Base-by-base conservation (phyloP, 805 yeast species). In the Candida qinlingensis region DNA sequence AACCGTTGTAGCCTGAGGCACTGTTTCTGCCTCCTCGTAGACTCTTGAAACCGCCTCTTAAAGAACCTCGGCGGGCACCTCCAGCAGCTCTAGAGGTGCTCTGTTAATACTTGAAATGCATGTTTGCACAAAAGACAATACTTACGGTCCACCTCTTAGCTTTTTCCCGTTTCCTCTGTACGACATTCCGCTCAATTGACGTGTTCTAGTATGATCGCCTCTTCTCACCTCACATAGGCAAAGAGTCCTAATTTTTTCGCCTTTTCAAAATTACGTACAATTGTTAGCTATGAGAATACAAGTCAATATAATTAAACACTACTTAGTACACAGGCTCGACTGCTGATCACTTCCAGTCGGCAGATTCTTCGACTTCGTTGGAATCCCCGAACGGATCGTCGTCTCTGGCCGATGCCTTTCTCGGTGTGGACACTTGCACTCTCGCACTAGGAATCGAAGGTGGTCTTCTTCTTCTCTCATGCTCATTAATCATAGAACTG, bases 301-400 rank as follows among this genome's bases (percentile, higher is more conserved):
- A 19, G 3, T 19, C 3, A 19, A 19, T 19, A 19, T 19, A 19
- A 19, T 19, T 3, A 19, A 19, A 19, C 19, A 19, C 19, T 19
- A 2, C 19, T 19, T 19, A 19, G 2, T 19, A 19, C 19, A 19
- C 19, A 19, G 19, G 19, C 19, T 19, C 19, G 19, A 19, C 19
- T 8, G 11, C 11, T 36, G 11, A 37, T 42, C 33, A 59, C 35
- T 50, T 57, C 62, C 62, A 60, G 2, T 53, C 60, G 9, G 52
- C 59, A 40, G 47, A 45, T 31, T 57, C 61, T 12, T 60, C 61
- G 5, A 60, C 63, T 25, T 62, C 69, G 52, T 75, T 67, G 26
- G 69, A 63, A 51, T 79, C 84, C n/a, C 75, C 81, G 56, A 79
- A 79, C 10, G 85, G 84, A 57, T 76, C 69, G 46, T 67, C 65